Evolutionary conservation across 306 rosid genomes (phyloP), one percentile per base, ranked within the genome.

Genomic region (Cucurbita argyrosperma): DNA sequence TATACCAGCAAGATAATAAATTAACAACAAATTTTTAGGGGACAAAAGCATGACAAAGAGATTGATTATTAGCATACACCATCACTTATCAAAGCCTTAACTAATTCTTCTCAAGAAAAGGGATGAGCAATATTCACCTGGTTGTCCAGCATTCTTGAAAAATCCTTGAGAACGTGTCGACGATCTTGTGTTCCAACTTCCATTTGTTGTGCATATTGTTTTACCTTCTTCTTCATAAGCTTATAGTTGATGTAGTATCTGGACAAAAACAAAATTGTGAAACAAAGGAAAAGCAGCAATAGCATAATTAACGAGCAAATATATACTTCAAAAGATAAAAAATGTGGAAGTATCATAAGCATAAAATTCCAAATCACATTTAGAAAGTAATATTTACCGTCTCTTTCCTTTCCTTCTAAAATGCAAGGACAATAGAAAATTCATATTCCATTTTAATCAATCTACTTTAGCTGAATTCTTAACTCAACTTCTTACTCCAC

Each of bases 241-340:
- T 95, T 95, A 84, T 95, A 95, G 82, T 91, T 95, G 74, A 95
- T 91, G 83, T 95, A 95, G 82, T 87, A 95, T 76, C 99, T 95
- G 77, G n/a, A 80, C 47, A 74, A 74, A 64, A 74, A 35, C 43
- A 75, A 72, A 71, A 30, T 1, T 49, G 10, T 49, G 59, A 35
- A 37, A 23, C 54, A 14, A 6, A 50, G 51, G 5, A 47, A 69
- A 9, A 49, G 58, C 43, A 23, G 42, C 21, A 15, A 15, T 8
- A 70, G 74, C 74, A 50, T 70, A 69, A 68, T 42, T 12, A 46
- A 45, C 21, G 23, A 30, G 35, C 35, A 30, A 3, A 30, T 30
- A 30, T 30, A 30, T 30, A 30, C 35, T 30, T 30, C 35, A 30
- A 3, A 30, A 30, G 4, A 30, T 30, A 30, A 30, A 30, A 3